Evolutionary conservation across 805 yeast genomes (phyloP).

Genomic region (Kuraishia hungarica): DNA sequence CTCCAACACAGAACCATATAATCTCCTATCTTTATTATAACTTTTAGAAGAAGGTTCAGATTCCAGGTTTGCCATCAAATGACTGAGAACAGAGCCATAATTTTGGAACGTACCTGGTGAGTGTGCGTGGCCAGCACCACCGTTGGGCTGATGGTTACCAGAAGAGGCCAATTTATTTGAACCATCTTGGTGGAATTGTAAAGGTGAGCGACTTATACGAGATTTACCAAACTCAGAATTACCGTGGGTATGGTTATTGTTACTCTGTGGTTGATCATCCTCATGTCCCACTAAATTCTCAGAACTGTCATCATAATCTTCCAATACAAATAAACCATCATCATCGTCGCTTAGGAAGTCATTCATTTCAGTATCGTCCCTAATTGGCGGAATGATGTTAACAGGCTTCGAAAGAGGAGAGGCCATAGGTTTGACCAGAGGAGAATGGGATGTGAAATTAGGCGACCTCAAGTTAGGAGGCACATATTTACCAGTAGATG

Average conservation of each 20-base stretch:
- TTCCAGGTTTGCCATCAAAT: neutral
- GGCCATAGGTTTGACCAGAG: conserved; percentile 7
- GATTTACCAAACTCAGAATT: neutral
- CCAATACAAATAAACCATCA: conserved; percentile 31
- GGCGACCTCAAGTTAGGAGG: conserved; percentile 67
- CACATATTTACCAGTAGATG: conserved; percentile 48
- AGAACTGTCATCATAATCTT: conserved; percentile 19
- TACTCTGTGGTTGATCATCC: too few species aligned
- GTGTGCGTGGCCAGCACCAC: neutral
- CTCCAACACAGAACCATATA: neutral
- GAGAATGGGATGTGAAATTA: conserved; percentile 12
- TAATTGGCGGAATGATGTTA: conserved; percentile 20
- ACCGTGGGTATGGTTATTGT: too few species aligned
- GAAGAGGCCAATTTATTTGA: too few species aligned
- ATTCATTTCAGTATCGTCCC: conserved; percentile 9
- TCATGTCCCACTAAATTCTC: neutral
- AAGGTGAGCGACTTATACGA: neutral
- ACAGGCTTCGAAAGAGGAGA: conserved; percentile 10
- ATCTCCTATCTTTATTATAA: too few species aligned
- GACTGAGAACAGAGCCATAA: neutral
- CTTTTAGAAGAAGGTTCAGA: neutral
- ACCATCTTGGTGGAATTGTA: too few species aligned
- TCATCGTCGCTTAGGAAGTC: conserved; percentile 16
- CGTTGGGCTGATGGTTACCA: too few species aligned
- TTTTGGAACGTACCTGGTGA: neutral